Percentiles rank a stretch among this genome's conserved stretches.
Conservation (phyloP, 768 basidiomycete species). For the Lentinus tigrinus region DNA sequence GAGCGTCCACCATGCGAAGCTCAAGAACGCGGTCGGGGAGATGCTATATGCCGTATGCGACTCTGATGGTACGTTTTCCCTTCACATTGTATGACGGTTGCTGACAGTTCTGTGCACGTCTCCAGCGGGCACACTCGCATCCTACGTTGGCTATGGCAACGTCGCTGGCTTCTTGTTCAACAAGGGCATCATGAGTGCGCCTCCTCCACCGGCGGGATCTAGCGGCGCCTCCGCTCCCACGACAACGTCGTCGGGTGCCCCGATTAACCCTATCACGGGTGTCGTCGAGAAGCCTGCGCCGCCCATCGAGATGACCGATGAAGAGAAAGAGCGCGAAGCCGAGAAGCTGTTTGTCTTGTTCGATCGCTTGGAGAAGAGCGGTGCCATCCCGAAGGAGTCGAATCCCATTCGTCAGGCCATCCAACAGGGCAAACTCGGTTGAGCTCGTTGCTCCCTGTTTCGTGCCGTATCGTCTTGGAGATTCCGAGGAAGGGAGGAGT, state of each 20-base stretch:
- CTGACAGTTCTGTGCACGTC: background rate
- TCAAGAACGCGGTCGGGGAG: slow-evolving; percentile 82
- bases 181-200: slow-evolving; percentile 77
- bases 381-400: slow-evolving; percentile 59
- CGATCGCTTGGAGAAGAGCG: slow-evolving; percentile 79
- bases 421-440: slow-evolving; percentile 41
- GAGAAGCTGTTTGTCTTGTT: slow-evolving; percentile 92
- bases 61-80: slow-evolving; percentile 52
- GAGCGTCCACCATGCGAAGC: slow-evolving; percentile 67
- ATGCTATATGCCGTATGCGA: slow-evolving; percentile 84
- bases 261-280: slow-evolving; percentile 89
- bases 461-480: no score
- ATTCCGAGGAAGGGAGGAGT: no score
- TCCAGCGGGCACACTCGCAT: slow-evolving; percentile 67
- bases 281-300: slow-evolving; percentile 43
- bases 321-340: slow-evolving; percentile 93
- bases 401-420: slow-evolving; percentile 77
- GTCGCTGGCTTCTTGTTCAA: slow-evolving; percentile 93
- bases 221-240: slow-evolving; percentile 34
- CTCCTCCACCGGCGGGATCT: slow-evolving; percentile 35
- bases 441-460: background rate
- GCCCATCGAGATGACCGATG: slow-evolving; percentile 77
- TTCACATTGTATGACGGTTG: background rate
- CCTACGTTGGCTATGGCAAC: slow-evolving; percentile 90
- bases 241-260: slow-evolving; percentile 35